These are phyloP conservation scores for Hanseniaspora lachancei DNA, from an alignment of 805 yeast genomes.

Conservation along the genomic window DNA sequence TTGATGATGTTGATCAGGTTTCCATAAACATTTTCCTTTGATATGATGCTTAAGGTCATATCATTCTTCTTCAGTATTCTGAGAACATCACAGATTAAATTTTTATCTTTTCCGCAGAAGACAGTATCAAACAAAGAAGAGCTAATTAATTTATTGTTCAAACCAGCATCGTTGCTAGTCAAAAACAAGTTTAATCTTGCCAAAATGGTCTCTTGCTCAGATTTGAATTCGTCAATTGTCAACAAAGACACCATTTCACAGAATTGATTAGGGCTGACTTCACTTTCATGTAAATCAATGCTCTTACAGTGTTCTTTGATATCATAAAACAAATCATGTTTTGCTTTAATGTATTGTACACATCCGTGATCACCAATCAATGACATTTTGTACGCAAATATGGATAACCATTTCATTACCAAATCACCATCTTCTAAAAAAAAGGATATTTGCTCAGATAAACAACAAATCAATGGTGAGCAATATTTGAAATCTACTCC, in stretches of 20 bases:
- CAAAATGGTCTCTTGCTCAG: not conserved
- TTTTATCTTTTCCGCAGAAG: not conserved
- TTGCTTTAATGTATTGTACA: not conserved
- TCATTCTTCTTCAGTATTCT: not conserved
- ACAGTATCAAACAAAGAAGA: not conserved
- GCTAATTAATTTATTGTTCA: not conserved
- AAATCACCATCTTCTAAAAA: conserved; percentile 26
- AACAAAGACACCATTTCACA: not conserved
- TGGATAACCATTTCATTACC: conserved; percentile 37
- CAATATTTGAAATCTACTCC: conserved; percentile 28
- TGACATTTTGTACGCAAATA: conserved; percentile 35
- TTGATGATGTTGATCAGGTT: not conserved
- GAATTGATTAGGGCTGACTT: not conserved
- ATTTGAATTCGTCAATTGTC: not conserved
- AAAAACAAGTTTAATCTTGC: not conserved
- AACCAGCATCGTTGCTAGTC: not conserved
- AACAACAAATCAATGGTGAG: conserved; percentile 45
- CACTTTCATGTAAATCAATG: not conserved
- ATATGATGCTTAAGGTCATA: not conserved
- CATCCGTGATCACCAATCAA: conserved; percentile 46
- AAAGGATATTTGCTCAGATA: conserved; percentile 60
- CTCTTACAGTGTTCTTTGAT: no score
- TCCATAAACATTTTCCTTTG: not conserved
- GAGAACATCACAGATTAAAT: not conserved
- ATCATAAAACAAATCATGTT: not conserved